Evolutionary conservation across 176 grass and related monocot species (phyloP).

Genomic region (Oryza meyeriana): DNA sequence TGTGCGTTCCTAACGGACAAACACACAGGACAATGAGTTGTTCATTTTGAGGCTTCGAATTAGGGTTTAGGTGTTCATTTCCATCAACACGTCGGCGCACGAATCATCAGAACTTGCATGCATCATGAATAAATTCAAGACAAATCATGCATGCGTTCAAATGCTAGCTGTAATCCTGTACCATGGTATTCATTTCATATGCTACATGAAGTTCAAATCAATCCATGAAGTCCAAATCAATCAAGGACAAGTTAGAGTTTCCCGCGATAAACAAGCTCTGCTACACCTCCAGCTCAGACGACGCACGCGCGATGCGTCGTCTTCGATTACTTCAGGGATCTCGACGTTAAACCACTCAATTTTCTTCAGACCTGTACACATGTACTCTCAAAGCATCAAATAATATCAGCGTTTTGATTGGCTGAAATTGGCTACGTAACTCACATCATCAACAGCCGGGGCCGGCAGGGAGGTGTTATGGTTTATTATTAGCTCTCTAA

Average conservation of each 20-base stretch:
- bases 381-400: not conserved
- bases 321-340: not conserved
- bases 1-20: not conserved
- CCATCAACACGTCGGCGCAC: not conserved
- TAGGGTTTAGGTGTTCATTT: not conserved
- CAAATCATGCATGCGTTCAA: not conserved
- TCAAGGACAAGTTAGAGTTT: too few species aligned
- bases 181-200: not conserved
- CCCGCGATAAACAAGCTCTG: too few species aligned
- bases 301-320: too few species aligned
- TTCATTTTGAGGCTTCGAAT: not conserved
- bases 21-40: not conserved
- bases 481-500: slow-evolving; percentile 13
- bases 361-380: not conserved
- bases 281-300: too few species aligned
- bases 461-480: not conserved
- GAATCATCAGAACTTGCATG: not conserved
- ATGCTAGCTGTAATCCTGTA: not conserved
- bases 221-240: not conserved
- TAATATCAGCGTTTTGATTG: not conserved
- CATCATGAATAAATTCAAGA: not conserved
- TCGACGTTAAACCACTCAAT: not conserved
- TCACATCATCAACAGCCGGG: not conserved
- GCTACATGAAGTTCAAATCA: not conserved
- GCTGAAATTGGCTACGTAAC: not conserved